Evolutionary conservation across 305 asterid genomes (phyloP).

Genomic region (Fraxinus velutina): DNA sequence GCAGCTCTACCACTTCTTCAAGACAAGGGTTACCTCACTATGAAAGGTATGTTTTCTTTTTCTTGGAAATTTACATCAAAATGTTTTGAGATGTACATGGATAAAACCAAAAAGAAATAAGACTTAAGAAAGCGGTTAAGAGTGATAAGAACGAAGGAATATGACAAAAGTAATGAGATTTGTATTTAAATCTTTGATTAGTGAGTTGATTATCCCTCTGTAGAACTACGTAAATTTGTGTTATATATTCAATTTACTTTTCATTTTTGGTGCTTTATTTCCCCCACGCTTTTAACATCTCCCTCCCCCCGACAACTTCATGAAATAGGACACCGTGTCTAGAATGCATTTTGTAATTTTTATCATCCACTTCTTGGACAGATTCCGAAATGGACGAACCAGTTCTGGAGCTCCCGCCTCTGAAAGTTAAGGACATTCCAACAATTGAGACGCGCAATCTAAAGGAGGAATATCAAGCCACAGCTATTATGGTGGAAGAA

Average conservation of each 20-base stretch:
- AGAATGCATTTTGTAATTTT: background rate
- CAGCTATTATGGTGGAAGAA: conserved; percentile 21
- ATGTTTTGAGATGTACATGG: background rate
- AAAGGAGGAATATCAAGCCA: conserved; percentile 8
- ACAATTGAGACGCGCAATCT: conserved; percentile 2
- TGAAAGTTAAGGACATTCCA: conserved; percentile 51
- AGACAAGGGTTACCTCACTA: conserved; percentile 33
- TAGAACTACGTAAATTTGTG: background rate
- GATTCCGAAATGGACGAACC: conserved; percentile 35
- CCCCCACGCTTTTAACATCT: background rate
- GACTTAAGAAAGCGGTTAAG: background rate
- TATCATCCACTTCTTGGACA: conserved; percentile 5
- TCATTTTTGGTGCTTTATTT: background rate
- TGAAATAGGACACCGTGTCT: background rate
- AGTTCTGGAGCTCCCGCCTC: conserved; percentile 39
- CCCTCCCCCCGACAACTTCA: background rate
- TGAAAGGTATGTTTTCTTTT: conserved; percentile 21
- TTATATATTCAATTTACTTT: background rate
- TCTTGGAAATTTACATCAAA: background rate
- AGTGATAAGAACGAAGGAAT: background rate
- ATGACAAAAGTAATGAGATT: background rate
- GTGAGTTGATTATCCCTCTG: background rate
- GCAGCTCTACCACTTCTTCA: conserved; percentile 31
- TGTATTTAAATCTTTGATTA: background rate
- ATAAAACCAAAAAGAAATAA: background rate